Base-by-base conservation (phyloP, 75 land plant species). In the Ceratopteris richardii region DNA sequence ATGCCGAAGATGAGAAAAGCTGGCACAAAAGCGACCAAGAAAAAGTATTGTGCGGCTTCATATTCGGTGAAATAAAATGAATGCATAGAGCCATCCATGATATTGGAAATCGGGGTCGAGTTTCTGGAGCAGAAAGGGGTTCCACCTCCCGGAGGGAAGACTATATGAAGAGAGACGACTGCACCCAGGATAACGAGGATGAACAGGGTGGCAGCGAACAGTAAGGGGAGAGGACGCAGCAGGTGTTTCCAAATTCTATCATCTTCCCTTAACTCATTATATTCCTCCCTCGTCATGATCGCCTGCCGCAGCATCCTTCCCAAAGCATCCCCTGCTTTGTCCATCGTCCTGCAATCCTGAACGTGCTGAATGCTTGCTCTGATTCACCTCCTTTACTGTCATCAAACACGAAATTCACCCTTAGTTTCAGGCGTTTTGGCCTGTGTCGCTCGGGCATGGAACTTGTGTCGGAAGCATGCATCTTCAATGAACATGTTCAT, bases 241-340 rank as follows among this genome's bases (percentile, higher is more conserved):
- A 92, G 64, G 42, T 65, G 65, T 18, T 43, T 44, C 85, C 85
- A 84, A 1, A 68, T 85, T 43, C 68, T 72, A 31, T 88, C 86
- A 62, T 87, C 97, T 39, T 83, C 94, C 14, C 86, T 71, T 33
- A 89, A 84, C 41, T 52, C 59, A 44, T 72, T 69, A 66, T 92
- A 89, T 64, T 92, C 87, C 55, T 72, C 84, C 65, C 76, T 85
- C 29, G 98, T 80, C 98, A 93, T 93, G 75, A 93, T 85, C n/a
- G 98, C 90, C 66, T 93, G 98, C 20, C 85, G 84, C 7, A 93
- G 76, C 21, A 85, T 87, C 62, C 79, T 84, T n/a, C 77, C 67
- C 27, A 81, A 57, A 5, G 81, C 55, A n/a, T n/a, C n/a, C 64
- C 63, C 82, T 76, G 43, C 71, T n/a, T 65, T 59, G 27, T 39